Evolutionary conservation across 2,329 filamentous ascomycete genomes (phyloP), one percentile per base, ranked within the genome.

Genomic region (Beauveria australis): DNA sequence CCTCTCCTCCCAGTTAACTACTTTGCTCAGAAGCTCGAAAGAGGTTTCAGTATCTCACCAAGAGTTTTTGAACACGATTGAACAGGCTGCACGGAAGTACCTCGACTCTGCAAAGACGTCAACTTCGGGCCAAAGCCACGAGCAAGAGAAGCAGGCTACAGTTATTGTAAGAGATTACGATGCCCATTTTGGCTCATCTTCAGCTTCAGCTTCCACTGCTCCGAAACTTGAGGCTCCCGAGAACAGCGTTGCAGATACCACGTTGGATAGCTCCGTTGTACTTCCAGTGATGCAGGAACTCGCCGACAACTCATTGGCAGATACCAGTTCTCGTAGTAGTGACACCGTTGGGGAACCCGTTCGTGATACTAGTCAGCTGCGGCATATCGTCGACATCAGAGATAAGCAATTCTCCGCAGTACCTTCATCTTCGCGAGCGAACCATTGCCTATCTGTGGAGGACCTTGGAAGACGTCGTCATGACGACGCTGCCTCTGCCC

Each of bases 71-170:
- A 76, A 81, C 8, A 72, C 75, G 19, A 80, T 86, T 40, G 76
- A 79, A 61, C 74, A 73, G 43, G 83, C 81, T 3, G 77, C 81
- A 0, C 75, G 73, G 51, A 78, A 79, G 60, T 85, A 82, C 59
- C 70, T 84, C 1, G 73, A 75, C 8, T 73, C 73, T 1, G 69
- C 70, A 8, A 72, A 75, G 6, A n/a, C 55, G 30, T 41, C 62
- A 14, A 49, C 14, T 10, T 19, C 8, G 46, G 33, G 30, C 22
- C 47, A 19, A 1, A 16, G 24, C 14, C 46, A 54, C 14, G 41
- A 47, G 60, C 8, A 63, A 67, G 60, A 44, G 56, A 43, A 49
- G 24, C 57, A 26, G 33, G 22, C 59, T 33, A 66, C 63, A 33
- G 22, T 8, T 26, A 6, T 5, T 7, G 46, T 40, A 14, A 47